Percentiles rank a stretch among this genome's conserved stretches.
These are phyloP conservation scores for Myxozyma mucilagina DNA, from an alignment of 805 yeast species.

Conservation along the genomic window DNA sequence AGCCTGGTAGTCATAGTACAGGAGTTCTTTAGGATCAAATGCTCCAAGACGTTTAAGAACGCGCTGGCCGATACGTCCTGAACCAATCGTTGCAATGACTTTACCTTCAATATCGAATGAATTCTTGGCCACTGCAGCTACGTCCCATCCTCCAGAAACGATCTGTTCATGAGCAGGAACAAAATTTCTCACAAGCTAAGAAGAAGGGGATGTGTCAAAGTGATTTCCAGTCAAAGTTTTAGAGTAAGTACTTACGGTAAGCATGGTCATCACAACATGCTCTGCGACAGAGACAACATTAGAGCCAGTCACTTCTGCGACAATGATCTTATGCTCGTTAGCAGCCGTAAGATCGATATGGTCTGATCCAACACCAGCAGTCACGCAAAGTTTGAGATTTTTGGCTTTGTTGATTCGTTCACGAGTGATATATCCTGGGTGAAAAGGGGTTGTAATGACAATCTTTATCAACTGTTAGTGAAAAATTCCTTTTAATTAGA, in stretches of 20 bases:
- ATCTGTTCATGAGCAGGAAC: slow-evolving; percentile 77
- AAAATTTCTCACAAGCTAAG: slow-evolving; percentile 64
- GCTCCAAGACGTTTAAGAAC: slow-evolving; percentile 70
- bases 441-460: slow-evolving; percentile 80
- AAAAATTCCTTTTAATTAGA: no score
- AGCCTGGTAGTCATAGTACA: slow-evolving; percentile 74
- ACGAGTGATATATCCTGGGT: slow-evolving; percentile 71
- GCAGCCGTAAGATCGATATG: slow-evolving; percentile 74
- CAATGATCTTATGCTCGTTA: slow-evolving; percentile 62
- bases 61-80: slow-evolving; percentile 78
- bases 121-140: slow-evolving; percentile 72
- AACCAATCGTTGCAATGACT: slow-evolving; percentile 77
- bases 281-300: slow-evolving; percentile 81
- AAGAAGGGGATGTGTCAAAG: neutral
- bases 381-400: slow-evolving; percentile 66
- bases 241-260: slow-evolving; percentile 40
- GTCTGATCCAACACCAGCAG: slow-evolving; percentile 87
- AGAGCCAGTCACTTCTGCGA: slow-evolving; percentile 79
- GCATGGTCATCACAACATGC: slow-evolving; percentile 73
- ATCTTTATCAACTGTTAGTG: slow-evolving; percentile 34
- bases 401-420: slow-evolving; percentile 69
- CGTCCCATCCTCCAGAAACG: slow-evolving; percentile 65
- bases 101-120: slow-evolving; percentile 75
- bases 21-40: slow-evolving; percentile 70
- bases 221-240: neutral